phyloP scores from a whole-genome alignment of 2,329 filamentous ascomycete genomes.

The Nigrospora osmanthi region DNA sequence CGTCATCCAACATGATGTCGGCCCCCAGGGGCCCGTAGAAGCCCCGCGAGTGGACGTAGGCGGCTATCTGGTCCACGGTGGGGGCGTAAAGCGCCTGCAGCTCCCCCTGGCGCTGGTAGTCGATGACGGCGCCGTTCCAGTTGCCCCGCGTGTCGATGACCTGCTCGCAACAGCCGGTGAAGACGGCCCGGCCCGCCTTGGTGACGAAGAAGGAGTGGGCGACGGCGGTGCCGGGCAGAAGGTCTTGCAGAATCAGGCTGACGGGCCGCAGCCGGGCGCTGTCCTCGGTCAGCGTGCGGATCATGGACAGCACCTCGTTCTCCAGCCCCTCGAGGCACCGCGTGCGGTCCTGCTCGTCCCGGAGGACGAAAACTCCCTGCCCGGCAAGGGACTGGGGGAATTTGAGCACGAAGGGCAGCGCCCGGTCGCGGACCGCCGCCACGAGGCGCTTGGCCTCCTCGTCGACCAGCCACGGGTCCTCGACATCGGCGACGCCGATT shows the following conservation, averaged over 20 bases:
- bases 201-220: not conserved
- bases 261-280: not conserved
- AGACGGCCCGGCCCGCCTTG: not conserved
- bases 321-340: not conserved
- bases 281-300: not conserved
- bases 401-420: not conserved
- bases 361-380: not conserved
- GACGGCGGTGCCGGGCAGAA: not conserved
- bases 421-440: not conserved
- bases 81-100: not conserved
- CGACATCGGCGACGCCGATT: not conserved
- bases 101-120: not conserved
- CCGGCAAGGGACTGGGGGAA: not conserved
- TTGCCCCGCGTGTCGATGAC: not conserved
- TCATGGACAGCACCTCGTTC: not conserved
- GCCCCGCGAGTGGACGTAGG: not conserved
- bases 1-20: not conserved
- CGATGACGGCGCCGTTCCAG: not conserved
- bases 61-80: not conserved
- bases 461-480: not conserved
- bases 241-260: not conserved
- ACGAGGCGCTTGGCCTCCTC: not conserved
- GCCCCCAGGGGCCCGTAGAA: not conserved
- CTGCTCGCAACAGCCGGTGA: not conserved
- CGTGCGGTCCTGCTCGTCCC: not conserved